phyloP scores from a whole-genome alignment of 768 basidiomycete genomes.

The Boletellus ananiceps region DNA sequence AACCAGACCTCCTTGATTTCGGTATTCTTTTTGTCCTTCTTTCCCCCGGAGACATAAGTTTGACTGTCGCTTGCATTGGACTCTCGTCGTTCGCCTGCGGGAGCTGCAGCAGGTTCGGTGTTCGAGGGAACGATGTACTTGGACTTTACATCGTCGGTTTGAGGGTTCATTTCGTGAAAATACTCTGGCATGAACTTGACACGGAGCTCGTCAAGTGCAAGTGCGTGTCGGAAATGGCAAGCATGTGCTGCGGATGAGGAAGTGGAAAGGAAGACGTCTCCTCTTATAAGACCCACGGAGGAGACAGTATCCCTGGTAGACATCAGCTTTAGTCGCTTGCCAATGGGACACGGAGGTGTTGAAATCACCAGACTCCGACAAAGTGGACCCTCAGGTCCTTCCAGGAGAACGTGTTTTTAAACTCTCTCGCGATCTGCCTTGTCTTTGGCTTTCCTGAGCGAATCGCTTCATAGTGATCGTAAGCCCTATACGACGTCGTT shows the following conservation, averaged over 20 bases:
- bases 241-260: conserved; percentile 53
- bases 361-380: conserved; percentile 46
- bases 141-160: conserved; percentile 10
- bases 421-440: conserved; percentile 22
- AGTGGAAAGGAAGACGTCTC: conserved; percentile 50
- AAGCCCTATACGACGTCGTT: conserved; percentile 5
- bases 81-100: background rate
- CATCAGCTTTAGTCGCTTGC: background rate
- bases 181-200: conserved; percentile 54
- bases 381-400: conserved; percentile 44
- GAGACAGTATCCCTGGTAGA: conserved; percentile 59
- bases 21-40: background rate
- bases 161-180: conserved; percentile 27
- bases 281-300: conserved; percentile 51
- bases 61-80: background rate
- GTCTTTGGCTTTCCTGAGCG: conserved; percentile 18
- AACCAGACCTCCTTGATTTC: conserved; percentile 67
- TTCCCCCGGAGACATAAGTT: background rate
- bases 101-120: background rate
- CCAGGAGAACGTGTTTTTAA: conserved; percentile 45
- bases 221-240: conserved; percentile 57
- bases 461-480: conserved; percentile 19
- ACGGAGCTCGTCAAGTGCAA: conserved; percentile 60
- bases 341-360: background rate
- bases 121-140: conserved; percentile 5